These are phyloP conservation scores for Rosa multiflora DNA, from an alignment of 306 rosid genomes.

Conservation along the genomic window DNA sequence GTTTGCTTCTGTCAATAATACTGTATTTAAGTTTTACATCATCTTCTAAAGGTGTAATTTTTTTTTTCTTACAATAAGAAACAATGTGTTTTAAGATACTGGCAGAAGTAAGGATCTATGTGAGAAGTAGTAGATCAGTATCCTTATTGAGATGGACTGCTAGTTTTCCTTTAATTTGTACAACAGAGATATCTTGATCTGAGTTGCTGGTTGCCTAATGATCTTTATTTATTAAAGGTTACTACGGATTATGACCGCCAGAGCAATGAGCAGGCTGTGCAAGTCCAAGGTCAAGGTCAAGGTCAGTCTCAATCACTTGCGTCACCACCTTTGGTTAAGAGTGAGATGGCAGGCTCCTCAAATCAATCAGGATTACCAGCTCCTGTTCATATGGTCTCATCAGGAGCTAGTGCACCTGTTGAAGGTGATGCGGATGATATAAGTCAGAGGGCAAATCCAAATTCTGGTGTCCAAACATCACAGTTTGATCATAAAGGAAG, in stretches of 20 bases:
- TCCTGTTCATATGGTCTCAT: slow-evolving; percentile 48
- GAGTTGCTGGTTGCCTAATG: slow-evolving; percentile 35
- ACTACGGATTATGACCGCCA: slow-evolving; percentile 56
- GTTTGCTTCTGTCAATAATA: slow-evolving; percentile 16
- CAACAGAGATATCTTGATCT: background rate
- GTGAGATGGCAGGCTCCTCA: slow-evolving; percentile 56
- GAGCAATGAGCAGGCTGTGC: slow-evolving; percentile 50
- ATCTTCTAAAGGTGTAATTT: slow-evolving; percentile 13
- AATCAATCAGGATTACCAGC: slow-evolving; percentile 58
- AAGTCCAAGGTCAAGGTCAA: slow-evolving; percentile 38
- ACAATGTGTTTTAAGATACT: background rate
- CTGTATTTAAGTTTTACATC: background rate
- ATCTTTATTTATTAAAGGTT: slow-evolving; percentile 63
- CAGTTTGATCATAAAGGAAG: slow-evolving; percentile 56
- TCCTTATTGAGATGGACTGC: background rate
- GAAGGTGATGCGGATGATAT: slow-evolving; percentile 61
- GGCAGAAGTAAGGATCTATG: background rate
- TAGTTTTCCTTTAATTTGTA: background rate
- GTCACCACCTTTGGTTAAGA: slow-evolving; percentile 53
- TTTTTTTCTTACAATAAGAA: background rate
- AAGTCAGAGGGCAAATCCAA: slow-evolving; percentile 49
- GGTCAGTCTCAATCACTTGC: slow-evolving; percentile 48
- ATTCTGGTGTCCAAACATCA: slow-evolving; percentile 51
- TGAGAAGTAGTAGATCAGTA: slow-evolving; percentile 1
- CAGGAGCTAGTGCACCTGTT: slow-evolving; percentile 48